Conservation (phyloP, 768 basidiomycete genomes). For the Panellus pusillus region DNA sequence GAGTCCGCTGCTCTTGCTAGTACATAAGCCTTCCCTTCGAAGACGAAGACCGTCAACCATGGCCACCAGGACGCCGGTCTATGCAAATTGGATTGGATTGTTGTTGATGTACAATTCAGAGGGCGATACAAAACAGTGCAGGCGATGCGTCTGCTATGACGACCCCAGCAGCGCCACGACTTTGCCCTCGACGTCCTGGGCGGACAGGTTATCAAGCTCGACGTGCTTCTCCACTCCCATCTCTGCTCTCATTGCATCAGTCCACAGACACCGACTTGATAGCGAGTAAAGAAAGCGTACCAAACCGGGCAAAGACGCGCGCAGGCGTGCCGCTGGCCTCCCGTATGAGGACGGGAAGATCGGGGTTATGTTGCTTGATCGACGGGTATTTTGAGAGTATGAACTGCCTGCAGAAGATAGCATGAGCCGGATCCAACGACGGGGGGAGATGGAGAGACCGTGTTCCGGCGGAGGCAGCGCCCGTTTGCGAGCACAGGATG, state of each 20-base stretch:
- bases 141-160: conserved; percentile 30
- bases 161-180: conserved; percentile 61
- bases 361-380: conserved; percentile 82
- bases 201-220: conserved; percentile 74
- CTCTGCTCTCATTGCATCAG: conserved; percentile 43
- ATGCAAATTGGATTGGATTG: too few relatives aligned
- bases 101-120: conserved; percentile 18
- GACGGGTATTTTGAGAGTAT: conserved; percentile 70
- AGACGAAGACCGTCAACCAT: too few relatives aligned
- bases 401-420: conserved; percentile 65
- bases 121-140: conserved; percentile 14
- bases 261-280: conserved; percentile 12
- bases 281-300: conserved; percentile 46
- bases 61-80: background rate
- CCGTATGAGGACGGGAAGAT: conserved; percentile 81
- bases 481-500: conserved; percentile 76
- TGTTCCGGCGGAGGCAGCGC: conserved; percentile 74
- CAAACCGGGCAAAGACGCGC: conserved; percentile 82
- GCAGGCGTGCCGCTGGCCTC: conserved; percentile 81
- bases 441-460: conserved; percentile 43
- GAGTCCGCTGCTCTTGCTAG: too few relatives aligned
- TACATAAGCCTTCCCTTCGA: too few relatives aligned
- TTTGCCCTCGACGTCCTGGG: conserved; percentile 69
- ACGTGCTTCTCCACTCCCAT: conserved; percentile 79
- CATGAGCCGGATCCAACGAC: conserved; percentile 8